Evolutionary conservation across 2,329 filamentous ascomycete species (phyloP).

Genomic region (Aspergillus pseudoglaucus): DNA sequence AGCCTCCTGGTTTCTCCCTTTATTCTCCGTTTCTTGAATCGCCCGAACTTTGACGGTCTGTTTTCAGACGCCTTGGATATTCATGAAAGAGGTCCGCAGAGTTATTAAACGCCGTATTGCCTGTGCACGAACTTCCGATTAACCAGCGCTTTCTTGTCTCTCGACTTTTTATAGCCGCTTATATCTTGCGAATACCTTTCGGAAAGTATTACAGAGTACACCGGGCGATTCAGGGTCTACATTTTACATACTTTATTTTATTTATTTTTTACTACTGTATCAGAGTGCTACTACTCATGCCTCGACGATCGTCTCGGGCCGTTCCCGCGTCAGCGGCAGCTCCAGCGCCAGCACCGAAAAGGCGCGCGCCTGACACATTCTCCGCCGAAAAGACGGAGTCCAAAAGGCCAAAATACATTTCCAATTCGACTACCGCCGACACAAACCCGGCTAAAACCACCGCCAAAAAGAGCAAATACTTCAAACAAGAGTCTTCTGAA

Average conservation of each 20-base stretch:
- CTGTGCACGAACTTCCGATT: neutral
- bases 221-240: no score
- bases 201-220: no score
- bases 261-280: conserved; percentile 1
- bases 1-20: conserved; percentile 15
- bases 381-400: conserved; percentile 20
- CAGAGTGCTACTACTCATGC: conserved; percentile 18
- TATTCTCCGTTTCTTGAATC: neutral
- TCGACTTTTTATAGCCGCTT: neutral
- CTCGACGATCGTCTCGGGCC: conserved; percentile 34
- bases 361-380: conserved; percentile 28
- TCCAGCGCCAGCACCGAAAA: conserved; percentile 25
- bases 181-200: neutral
- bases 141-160: neutral
- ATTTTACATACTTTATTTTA: neutral
- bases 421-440: conserved; percentile 9
- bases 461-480: conserved; percentile 48
- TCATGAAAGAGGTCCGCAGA: neutral
- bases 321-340: conserved; percentile 25
- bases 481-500: conserved; percentile 35
- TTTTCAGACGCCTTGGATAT: neutral
- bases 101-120: neutral
- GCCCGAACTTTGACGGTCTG: neutral
- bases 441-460: conserved; percentile 27
- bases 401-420: conserved; percentile 28